These are phyloP conservation scores for Globisporangium paddicum DNA, from an alignment of 352 stramenopile genomes.

Conservation along the genomic window DNA sequence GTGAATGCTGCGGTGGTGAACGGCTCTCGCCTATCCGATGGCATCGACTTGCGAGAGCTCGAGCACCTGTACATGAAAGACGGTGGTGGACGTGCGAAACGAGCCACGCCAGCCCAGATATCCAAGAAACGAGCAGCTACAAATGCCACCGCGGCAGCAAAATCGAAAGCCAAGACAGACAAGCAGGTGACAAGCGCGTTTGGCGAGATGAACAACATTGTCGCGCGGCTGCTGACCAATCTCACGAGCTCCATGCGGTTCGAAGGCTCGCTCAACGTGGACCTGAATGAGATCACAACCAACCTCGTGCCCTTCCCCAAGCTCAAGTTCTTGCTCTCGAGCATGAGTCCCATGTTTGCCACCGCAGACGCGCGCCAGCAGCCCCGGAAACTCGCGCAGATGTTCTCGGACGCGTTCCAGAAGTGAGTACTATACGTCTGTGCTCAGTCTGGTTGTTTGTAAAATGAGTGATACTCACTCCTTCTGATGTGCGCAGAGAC, in stretches of 20 bases:
- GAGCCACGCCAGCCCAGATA: background rate
- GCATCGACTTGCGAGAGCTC: constrained; percentile 41
- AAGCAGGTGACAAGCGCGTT: constrained; percentile 74
- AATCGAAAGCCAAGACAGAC: constrained; percentile 9
- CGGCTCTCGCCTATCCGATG: constrained; percentile 36
- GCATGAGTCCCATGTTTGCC: constrained; percentile 58
- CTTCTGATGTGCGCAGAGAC: constrained; percentile 31
- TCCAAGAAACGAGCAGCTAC: constrained; percentile 16
- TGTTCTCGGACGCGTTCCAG: constrained; percentile 67
- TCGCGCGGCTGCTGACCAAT: constrained; percentile 96
- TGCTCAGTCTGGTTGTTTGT: background rate
- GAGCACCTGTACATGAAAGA: constrained; percentile 36
- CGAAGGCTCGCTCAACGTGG: constrained; percentile 97
- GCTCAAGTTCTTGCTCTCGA: constrained; percentile 97
- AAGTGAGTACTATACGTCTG: constrained; percentile 29
- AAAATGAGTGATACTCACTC: background rate
- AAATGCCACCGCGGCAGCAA: too few species aligned
- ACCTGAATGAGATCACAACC: constrained; percentile 99
- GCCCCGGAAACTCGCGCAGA: constrained; percentile 46
- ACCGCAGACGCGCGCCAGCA: constrained; percentile 47
- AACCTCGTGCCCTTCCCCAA: constrained; percentile 99
- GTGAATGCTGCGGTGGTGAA: constrained; percentile 13
- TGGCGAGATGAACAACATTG: constrained; percentile 98
- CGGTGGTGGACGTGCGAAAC: background rate
- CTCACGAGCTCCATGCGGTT: constrained; percentile 99